phyloP scores from a whole-genome alignment of 1,284 basidiomycete species.

The Agaricales sp. region DNA sequence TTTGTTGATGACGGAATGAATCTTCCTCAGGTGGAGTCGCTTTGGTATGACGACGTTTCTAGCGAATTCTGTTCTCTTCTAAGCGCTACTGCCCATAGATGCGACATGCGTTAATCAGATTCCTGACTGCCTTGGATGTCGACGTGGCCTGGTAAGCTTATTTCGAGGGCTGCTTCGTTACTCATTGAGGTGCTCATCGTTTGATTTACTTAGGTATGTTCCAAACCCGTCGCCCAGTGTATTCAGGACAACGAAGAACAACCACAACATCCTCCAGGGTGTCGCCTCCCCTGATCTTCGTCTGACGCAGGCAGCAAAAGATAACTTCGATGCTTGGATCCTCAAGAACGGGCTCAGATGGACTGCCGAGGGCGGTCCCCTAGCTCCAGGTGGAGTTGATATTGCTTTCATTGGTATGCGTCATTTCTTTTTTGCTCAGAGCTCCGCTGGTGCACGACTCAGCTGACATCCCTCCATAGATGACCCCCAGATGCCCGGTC shows the following conservation, averaged over 20 bases:
- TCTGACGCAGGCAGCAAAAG: conserved; percentile 65
- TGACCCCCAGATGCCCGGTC: conserved; percentile 78
- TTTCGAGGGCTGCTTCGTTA: conserved; percentile 2
- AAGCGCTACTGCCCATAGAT: conserved; percentile 37
- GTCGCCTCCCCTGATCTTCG: conserved; percentile 69
- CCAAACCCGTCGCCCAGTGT: conserved; percentile 80
- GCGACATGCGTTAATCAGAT: conserved; percentile 81
- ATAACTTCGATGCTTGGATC: conserved; percentile 81
- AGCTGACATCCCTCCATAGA: conserved; percentile 29
- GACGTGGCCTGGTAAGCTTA: conserved; percentile 67
- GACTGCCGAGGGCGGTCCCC: conserved; percentile 71
- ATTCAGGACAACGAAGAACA: conserved; percentile 88
- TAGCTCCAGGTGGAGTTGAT: conserved; percentile 71
- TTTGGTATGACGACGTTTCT: conserved; percentile 40
- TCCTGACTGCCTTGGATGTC: conserved; percentile 69
- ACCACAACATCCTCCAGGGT: conserved; percentile 83
- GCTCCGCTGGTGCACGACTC: conserved; percentile 6
- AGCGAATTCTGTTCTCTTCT: conserved; percentile 4
- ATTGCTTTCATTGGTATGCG: conserved; percentile 70
- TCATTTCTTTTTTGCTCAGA: conserved; percentile 3
- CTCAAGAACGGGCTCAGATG: conserved; percentile 74
- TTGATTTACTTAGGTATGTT: conserved; percentile 53
- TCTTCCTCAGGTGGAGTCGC: conserved; percentile 66
- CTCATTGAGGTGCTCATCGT: conserved; percentile 5
- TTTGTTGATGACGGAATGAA: neutral